Evolutionary conservation across 78 protist genomes (phyloP), one percentile per base, ranked within the genome.

Genomic region (Dictyostelium firmibasis): DNA sequence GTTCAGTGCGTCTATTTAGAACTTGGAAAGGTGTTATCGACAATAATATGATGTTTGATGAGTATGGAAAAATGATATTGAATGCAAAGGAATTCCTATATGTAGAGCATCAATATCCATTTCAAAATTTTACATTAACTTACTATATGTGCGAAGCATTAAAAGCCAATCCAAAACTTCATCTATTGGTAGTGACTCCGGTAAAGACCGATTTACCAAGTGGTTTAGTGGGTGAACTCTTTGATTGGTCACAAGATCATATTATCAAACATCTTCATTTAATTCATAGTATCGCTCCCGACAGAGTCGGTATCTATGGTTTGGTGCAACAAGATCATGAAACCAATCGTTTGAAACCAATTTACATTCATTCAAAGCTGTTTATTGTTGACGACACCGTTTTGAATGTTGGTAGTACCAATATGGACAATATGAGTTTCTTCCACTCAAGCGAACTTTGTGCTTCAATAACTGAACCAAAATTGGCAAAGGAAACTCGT

Each of bases 221-320:
- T 72, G 97, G 97, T 11, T 53, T 96, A 18, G 96, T 96, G 0
- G 97, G 97, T 29, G 91, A 85, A 44, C 18, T 89, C 5, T 83
- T 96, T 50, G 97, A 96, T 57, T 89, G 92, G 95, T 96, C 97
- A 7, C 95, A 96, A 93, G 97, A 96, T 87, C 96, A 96, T 38
- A 91, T 92, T 16, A 92, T 92, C 7, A 86, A 84, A 83, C 96
- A 92, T 92, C 33, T 92, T 8, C 91, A 91, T 79, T 50, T 89
- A 16, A 84, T 96, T 8, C 70, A 92, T 25, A 85, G 86, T 43
- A 43, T 94, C 27, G 97, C 97, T 16, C 97, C 97, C 0, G 92
- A 91, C 2, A 41, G 97, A 67, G 97, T 96, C 53, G 97, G 97
- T 23, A 82, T 96, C 41, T 96, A 91, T 87, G 97, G 97, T 64